These are phyloP conservation scores for Discostella pseudostelligera DNA, from an alignment of 108 stramenopile genomes.

Conservation along the genomic window DNA sequence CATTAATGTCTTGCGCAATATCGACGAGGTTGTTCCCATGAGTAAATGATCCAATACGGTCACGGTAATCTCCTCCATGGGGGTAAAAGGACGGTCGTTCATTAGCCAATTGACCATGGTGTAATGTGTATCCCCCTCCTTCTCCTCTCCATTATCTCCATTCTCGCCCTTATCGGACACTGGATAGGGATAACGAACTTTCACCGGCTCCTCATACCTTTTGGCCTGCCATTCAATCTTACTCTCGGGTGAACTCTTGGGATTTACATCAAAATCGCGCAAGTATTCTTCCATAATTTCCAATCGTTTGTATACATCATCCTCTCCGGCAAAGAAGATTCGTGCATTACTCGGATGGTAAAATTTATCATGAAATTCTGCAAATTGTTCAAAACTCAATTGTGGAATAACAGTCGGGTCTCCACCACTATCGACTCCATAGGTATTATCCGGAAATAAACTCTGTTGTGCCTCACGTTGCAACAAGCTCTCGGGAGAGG, in stretches of 20 bases:
- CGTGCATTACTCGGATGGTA: conserved; percentile 97
- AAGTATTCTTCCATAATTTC: conserved; percentile 94
- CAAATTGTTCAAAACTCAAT: conserved; percentile 93
- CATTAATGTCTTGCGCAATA: conserved; percentile 89
- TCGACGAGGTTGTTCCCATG: conserved; percentile 89
- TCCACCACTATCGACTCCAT: conserved; percentile 94
- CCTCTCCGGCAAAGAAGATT: conserved; percentile 95
- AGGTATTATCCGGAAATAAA: conserved; percentile 95
- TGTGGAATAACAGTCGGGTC: conserved; percentile 95
- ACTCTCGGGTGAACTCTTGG: conserved; percentile 67
- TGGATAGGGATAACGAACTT: conserved; percentile 58
- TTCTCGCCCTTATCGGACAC: conserved; percentile 11
- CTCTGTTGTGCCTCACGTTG: conserved; percentile 88
- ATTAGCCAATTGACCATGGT: conserved; percentile 93
- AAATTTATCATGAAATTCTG: conserved; percentile 86
- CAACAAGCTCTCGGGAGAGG: conserved; percentile 87
- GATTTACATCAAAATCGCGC: conserved; percentile 75
- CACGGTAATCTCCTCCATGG: conserved; percentile 81
- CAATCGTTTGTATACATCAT: conserved; percentile 84
- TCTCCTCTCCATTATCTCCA: conserved; percentile 41
- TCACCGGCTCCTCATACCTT: conserved; percentile 59
- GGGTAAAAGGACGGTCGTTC: conserved; percentile 82
- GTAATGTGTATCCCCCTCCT: conserved; percentile 84
- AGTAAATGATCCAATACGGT: conserved; percentile 91
- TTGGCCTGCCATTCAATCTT: conserved; percentile 74